phyloP scores from a whole-genome alignment of 495 filamentous ascomycete genomes.

The Darksidea phi region DNA sequence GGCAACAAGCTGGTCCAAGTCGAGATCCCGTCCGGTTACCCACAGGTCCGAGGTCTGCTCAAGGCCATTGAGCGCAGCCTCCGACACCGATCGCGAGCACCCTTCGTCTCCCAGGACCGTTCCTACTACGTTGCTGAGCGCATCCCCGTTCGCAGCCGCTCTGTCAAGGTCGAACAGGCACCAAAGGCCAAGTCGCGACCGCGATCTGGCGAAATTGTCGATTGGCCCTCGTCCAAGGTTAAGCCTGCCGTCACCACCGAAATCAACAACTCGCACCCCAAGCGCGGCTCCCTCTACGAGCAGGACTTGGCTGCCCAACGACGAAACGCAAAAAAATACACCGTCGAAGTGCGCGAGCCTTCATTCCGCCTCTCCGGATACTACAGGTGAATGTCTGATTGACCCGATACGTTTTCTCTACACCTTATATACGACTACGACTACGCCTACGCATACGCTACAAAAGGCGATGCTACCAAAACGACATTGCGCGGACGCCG shows the following conservation, averaged over 20 bases:
- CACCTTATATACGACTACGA: conserved; percentile 8
- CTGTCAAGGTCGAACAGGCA: conserved; percentile 33
- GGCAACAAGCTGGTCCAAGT: conserved; percentile 42
- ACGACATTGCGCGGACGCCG: conserved; percentile 16
- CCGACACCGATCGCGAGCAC: conserved; percentile 30
- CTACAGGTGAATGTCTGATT: conserved; percentile 33
- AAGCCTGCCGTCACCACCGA: conserved; percentile 23
- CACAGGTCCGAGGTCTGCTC: conserved; percentile 39
- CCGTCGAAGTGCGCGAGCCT: conserved; percentile 40
- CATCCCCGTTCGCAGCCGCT: conserved; percentile 24
- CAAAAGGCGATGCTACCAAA: not conserved
- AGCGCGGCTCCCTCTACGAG: conserved; percentile 42
- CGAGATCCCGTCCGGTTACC: conserved; percentile 41
- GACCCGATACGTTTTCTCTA: conserved; percentile 7
- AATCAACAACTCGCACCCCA: conserved; percentile 25
- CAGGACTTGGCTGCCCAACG: conserved; percentile 35
- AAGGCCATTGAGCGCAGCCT: conserved; percentile 39
- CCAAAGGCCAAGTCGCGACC: conserved; percentile 31
- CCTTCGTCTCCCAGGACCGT: conserved; percentile 41
- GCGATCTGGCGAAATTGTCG: conserved; percentile 36
- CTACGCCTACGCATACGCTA: conserved; percentile 4
- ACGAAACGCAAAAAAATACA: conserved; percentile 34
- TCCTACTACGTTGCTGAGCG: conserved; percentile 38
- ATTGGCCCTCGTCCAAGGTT: conserved; percentile 27
- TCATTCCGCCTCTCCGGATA: conserved; percentile 33